These are phyloP conservation scores for Tylopilus vinaceipallidus DNA, from an alignment of 768 basidiomycete genomes.

Conservation along the genomic window DNA sequence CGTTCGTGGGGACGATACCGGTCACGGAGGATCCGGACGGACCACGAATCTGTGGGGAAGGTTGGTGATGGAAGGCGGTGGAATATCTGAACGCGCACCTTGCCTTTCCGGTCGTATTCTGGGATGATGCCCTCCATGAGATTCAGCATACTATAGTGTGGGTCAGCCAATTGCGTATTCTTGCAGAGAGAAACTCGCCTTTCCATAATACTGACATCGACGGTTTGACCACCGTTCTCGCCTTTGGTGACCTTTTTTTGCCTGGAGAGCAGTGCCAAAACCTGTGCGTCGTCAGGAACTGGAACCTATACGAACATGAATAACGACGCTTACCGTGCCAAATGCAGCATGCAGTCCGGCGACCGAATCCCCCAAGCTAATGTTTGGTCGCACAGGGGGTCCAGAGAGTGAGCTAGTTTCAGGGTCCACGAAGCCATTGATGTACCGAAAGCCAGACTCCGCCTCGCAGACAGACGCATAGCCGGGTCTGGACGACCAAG, in stretches of 20 bases:
- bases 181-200: conserved; percentile 38
- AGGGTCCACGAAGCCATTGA: conserved; percentile 63
- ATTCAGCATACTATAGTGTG: conserved; percentile 58
- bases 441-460: conserved; percentile 70
- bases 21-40: conserved; percentile 76
- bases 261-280: conserved; percentile 56
- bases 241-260: conserved; percentile 34
- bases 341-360: conserved; percentile 73
- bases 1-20: conserved; percentile 74
- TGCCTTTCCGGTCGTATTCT: conserved; percentile 70
- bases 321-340: conserved; percentile 51
- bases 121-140: conserved; percentile 77
- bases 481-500: conserved; percentile 68
- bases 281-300: conserved; percentile 34
- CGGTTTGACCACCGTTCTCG: conserved; percentile 44
- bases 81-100: conserved; percentile 36
- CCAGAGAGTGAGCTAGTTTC: conserved; percentile 53
- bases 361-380: conserved; percentile 70
- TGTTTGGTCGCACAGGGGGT: conserved; percentile 68
- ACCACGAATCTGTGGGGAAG: conserved; percentile 50
- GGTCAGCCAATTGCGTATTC: neutral
- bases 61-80: neutral
- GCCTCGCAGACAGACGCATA: conserved; percentile 78
- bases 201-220: conserved; percentile 77
- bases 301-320: neutral